phyloP scores from a whole-genome alignment of 2,329 filamentous ascomycete genomes.

The Nigrospora oryzae region DNA sequence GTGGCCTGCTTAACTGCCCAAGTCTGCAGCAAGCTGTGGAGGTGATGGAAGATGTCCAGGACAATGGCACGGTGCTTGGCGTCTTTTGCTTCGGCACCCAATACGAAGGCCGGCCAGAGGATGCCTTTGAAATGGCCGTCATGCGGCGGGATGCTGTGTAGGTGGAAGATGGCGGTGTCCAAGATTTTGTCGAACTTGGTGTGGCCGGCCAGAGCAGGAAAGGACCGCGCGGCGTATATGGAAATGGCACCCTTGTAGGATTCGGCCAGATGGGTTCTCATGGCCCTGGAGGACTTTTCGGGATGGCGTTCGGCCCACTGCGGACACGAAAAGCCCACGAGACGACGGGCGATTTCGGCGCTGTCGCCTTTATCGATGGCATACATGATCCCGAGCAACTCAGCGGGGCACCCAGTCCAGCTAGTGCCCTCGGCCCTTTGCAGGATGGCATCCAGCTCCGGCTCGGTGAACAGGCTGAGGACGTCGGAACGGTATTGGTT shows the following conservation, averaged over 20 bases:
- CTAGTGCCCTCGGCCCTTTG: conserved; percentile 1
- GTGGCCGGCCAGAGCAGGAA: background rate
- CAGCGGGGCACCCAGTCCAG: conserved; percentile 5
- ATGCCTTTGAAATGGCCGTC: conserved; percentile 8
- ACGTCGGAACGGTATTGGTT: background rate
- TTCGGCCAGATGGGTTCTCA: conserved; percentile 3
- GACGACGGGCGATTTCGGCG: background rate
- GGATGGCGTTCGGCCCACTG: background rate
- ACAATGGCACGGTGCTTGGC: conserved; percentile 1
- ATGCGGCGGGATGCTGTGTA: conserved; percentile 1
- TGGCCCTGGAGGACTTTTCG: background rate
- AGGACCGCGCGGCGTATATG: conserved; percentile 1
- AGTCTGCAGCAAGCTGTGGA: background rate
- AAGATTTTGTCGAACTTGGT: background rate
- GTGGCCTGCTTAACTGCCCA: conserved; percentile 1
- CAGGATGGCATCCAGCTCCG: background rate
- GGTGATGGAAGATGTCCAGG: background rate
- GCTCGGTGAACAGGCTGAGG: background rate
- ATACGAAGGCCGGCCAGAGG: conserved; percentile 6
- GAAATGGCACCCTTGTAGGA: conserved; percentile 5
- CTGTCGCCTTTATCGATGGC: background rate
- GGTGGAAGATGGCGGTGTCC: conserved; percentile 1
- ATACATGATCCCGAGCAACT: background rate
- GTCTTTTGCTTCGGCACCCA: conserved; percentile 4
- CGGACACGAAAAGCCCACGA: background rate